These are phyloP conservation scores for Aspergillus homomorphus DNA, from an alignment of 495 filamentous ascomycete genomes.

Conservation along the genomic window DNA sequence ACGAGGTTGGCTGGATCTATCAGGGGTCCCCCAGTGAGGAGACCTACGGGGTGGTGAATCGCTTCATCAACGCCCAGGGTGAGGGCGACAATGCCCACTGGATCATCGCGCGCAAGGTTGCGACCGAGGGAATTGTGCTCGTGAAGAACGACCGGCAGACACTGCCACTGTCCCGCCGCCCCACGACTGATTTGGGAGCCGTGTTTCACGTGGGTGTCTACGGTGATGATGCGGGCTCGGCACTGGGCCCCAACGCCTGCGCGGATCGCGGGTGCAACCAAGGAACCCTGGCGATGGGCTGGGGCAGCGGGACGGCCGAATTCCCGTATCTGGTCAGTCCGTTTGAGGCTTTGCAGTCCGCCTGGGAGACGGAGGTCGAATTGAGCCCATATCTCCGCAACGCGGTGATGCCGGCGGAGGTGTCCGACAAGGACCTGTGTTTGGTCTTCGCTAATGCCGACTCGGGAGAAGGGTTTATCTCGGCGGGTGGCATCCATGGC, in stretches of 20 bases:
- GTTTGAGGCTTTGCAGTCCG: slow-evolving; percentile 57
- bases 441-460: slow-evolving; percentile 62
- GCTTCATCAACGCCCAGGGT: slow-evolving; percentile 68
- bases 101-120: slow-evolving; percentile 65
- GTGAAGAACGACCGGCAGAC: slow-evolving; percentile 70
- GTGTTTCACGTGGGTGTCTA: slow-evolving; percentile 68
- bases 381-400: slow-evolving; percentile 62
- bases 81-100: slow-evolving; percentile 62
- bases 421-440: slow-evolving; percentile 59
- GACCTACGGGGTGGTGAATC: slow-evolving; percentile 64
- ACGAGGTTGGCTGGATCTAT: slow-evolving; percentile 61
- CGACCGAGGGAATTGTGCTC: slow-evolving; percentile 80
- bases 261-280: slow-evolving; percentile 74
- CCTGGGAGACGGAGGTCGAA: slow-evolving; percentile 59
- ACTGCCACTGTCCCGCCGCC: slow-evolving; percentile 59
- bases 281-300: slow-evolving; percentile 80
- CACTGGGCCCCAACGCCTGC: slow-evolving; percentile 72
- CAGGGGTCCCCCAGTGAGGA: slow-evolving; percentile 58
- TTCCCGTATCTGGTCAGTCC: slow-evolving; percentile 80
- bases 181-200: slow-evolving; percentile 37
- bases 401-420: slow-evolving; percentile 35
- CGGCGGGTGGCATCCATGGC: slow-evolving; percentile 61
- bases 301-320: slow-evolving; percentile 87
- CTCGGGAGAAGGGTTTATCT: slow-evolving; percentile 63
- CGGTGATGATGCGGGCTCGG: slow-evolving; percentile 76